Base-by-base conservation (phyloP, 2,329 filamentous ascomycete species). In the Sclerotiophoma versabilis region DNA sequence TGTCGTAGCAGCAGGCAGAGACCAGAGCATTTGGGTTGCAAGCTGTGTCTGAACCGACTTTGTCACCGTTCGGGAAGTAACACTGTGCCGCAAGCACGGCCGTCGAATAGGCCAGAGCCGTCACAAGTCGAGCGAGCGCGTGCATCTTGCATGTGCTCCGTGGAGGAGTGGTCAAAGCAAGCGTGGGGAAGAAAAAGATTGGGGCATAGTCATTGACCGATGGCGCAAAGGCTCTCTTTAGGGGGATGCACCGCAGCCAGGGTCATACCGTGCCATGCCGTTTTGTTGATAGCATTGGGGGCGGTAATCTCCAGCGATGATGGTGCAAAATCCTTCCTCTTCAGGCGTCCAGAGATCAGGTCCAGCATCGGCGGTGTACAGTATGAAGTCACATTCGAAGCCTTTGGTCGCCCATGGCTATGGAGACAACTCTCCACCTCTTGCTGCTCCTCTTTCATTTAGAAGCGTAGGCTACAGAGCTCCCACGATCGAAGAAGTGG, bases 1-100 rank as follows among this genome's bases (percentile, higher is more conserved):
- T 55, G 12, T 68, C 57, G 34, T 54, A 71, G 43, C 68, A 70
- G 46, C 65, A 71, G 1, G 60, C 57, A 8, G 65, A 68, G 3
- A 66, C 66, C 23, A 62, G 41, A 12, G 58, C 59, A 26, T 58
- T 55, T 15, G 58, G 59, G 25, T 60, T 54, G 43, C 61, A 64
- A 11, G 59, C 61, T 8, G 60, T 63, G 38, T 64, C 61, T 17
- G 43, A 27, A 15, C 22, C 41, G 15, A 54, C 50, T 12, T 38
- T 34, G 15, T 27, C 22, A 23, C 61, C 61, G 39, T 64, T 59
- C 2, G 61, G 61, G n/a, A 64, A 65, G 33, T 54, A 58, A 42
- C 63, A 64, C 2, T 57, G 36, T 11, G 47, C 39, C 10, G 57
- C 59, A 6, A 57, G 10, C 6, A 46, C 60, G 17, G 55, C 34